Evolutionary conservation across 306 rosid species (phyloP), one percentile per base, ranked within the genome.

Genomic region (Vigna reflexopilosa): DNA sequence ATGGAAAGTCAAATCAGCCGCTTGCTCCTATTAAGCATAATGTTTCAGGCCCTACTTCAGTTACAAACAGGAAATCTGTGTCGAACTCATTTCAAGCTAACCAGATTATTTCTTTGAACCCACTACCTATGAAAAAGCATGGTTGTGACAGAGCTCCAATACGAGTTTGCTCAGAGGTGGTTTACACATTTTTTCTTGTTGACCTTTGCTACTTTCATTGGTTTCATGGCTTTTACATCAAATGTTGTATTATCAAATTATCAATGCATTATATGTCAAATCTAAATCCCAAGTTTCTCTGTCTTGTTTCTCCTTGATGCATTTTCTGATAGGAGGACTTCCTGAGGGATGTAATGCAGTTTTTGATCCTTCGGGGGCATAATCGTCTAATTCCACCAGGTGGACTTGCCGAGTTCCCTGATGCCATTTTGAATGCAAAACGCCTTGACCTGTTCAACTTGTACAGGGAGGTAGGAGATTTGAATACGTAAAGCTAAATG

Each of bases 381-480:
- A 85, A 76, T 59, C 93, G 98, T 28, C 97, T 90, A 24, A 89
- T 95, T 78, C 98, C 98, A 4, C 98, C 89, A 66, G 96, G 93
- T 72, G 98, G 98, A 38, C 73, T 92, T 77, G 86, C 89, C 0
- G 98, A 91, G 87, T 95, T 95, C 69, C 98, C 98, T 28, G 98
- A 95, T 70, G 98, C 98, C 77, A 81, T 95, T 86, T 91, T 95
- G 61, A 95, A 95, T 77, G 98, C 97, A 70, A 95, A 92, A 80
- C 98, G 98, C 63, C 98, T 95, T 61, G 98, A 95, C 78, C 95
- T 95, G 77, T 95, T 83, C 89, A 95, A 92, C 89, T 86, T 95
- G 82, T 95, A 95, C 70, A 92, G 93, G 87, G 98, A 95, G 98
- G 98, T 88, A 77, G 76, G 80, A 34, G 38, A 64, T 76, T 76